Base-by-base conservation (phyloP, 1,139 yeast genomes). In the Sugiyamaella pinicola region DNA sequence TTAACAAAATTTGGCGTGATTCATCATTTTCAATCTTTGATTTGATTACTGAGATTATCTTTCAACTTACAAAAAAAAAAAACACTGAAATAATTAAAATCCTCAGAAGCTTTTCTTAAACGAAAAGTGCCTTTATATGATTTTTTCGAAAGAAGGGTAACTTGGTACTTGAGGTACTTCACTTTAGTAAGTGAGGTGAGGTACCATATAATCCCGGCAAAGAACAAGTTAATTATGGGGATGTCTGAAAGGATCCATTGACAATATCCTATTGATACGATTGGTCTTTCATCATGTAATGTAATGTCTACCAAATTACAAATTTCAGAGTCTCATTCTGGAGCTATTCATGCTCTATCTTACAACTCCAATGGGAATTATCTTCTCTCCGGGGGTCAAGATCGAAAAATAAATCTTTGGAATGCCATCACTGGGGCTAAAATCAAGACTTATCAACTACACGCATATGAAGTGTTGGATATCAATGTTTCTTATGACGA, bases 371-470 rank as follows among this genome's bases (percentile, higher is more conserved):
- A 65, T 4, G 72, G 71, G 2, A 60, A 58, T 18, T 69, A 70
- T 50, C 44, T 66, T 12, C 58, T 70, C 1, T 63, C 70, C 6
- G 73, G 71, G 5, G 73, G 73, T 7, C 69, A 66, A 49, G 74
- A 70, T 52, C 54, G 67, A 13, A 52, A 55, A 19, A 58, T 70
- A 13, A 47, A 55, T 5, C 60, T 70, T 12, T 69, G 72, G 70
- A 70, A 70, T 53, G 56, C 67, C 6, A 44, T 50, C 19, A 53
- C 68, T 1, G 64, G 62, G 12, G 29, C 55, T 13, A 56, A 55
- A 28, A 55, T 69, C 34, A 61, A 65, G 42, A 49, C 60, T 2
- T 68, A 66, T 50, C 56, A 53, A 40, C 52, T 60, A 8, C 74
- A 71, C 48, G 69, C 69, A 8, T 63, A 66, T 46, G 73, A 67